Conservation (phyloP, 441 rosid genomes). For the Erodium moschatum region DNA sequence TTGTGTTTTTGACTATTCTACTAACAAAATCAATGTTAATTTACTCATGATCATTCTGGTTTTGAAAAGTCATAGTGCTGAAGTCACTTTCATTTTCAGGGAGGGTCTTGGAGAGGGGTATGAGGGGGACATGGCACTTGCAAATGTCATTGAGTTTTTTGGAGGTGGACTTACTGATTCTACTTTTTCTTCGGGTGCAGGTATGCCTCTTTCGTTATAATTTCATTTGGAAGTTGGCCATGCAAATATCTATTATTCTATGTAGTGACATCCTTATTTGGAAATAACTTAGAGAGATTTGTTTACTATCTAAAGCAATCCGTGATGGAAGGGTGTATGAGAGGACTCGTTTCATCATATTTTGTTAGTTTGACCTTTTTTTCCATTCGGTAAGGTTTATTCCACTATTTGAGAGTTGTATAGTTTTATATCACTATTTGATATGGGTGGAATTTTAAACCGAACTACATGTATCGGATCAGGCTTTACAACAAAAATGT, state of each 20-base stretch:
- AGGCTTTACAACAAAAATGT: not conserved
- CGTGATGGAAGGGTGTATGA: not conserved
- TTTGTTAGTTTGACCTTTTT: not conserved
- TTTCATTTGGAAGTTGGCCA: not conserved
- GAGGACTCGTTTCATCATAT: not conserved
- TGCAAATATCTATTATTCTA: not conserved
- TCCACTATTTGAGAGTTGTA: not conserved
- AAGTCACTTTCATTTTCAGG: constrained; percentile 6
- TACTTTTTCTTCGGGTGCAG: constrained; percentile 6
- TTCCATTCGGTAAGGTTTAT: not conserved
- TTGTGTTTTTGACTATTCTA: constrained; percentile 8
- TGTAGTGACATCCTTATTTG: not conserved
- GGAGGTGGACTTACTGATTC: constrained; percentile 14
- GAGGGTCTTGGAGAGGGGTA: constrained; percentile 14
- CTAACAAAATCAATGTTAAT: not conserved
- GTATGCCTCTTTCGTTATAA: not conserved
- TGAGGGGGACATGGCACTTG: constrained; percentile 16
- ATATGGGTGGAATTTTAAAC: too few relatives aligned
- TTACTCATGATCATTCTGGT: not conserved
- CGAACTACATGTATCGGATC: not conserved
- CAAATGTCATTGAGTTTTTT: constrained; percentile 15
- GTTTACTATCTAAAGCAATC: not conserved
- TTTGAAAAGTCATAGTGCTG: not conserved
- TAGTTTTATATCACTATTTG: not conserved
- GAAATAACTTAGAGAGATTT: not conserved